Conservation (phyloP, 306 rosid species). For the Vigna mungo region DNA sequence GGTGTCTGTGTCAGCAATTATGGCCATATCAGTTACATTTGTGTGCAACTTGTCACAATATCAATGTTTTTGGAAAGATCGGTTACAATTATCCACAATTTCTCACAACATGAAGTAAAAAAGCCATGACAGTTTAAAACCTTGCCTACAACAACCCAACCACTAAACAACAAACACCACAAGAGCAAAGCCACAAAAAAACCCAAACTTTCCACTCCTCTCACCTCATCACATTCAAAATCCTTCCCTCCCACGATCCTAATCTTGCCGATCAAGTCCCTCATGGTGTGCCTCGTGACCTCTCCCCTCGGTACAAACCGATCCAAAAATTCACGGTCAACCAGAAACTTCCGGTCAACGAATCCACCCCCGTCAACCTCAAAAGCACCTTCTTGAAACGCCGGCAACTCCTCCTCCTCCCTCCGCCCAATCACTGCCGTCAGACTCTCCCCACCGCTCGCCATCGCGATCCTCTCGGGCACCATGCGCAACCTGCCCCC, state of each 20-base stretch:
- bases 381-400: slow-evolving; percentile 68
- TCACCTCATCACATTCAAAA: slow-evolving; percentile 76
- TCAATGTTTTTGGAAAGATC: background rate
- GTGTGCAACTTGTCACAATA: no score
- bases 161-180: background rate
- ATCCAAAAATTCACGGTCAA: slow-evolving; percentile 53
- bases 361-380: slow-evolving; percentile 69
- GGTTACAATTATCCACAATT: background rate
- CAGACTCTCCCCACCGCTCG: slow-evolving; percentile 77
- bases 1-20: no score
- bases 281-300: slow-evolving; percentile 71
- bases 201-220: background rate
- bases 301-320: slow-evolving; percentile 62
- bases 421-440: slow-evolving; percentile 70
- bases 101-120: background rate
- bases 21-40: background rate
- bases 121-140: background rate
- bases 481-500: slow-evolving; percentile 74
- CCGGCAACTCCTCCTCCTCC: slow-evolving; percentile 82
- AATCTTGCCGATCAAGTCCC: slow-evolving; percentile 65
- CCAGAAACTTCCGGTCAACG: slow-evolving; percentile 36
- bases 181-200: background rate
- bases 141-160: background rate
- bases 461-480: slow-evolving; percentile 66
- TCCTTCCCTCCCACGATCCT: slow-evolving; percentile 56